Evolutionary conservation across 495 filamentous ascomycete genomes (phyloP), one percentile per base, ranked within the genome.

Genomic region (Penicillium tannophilum): DNA sequence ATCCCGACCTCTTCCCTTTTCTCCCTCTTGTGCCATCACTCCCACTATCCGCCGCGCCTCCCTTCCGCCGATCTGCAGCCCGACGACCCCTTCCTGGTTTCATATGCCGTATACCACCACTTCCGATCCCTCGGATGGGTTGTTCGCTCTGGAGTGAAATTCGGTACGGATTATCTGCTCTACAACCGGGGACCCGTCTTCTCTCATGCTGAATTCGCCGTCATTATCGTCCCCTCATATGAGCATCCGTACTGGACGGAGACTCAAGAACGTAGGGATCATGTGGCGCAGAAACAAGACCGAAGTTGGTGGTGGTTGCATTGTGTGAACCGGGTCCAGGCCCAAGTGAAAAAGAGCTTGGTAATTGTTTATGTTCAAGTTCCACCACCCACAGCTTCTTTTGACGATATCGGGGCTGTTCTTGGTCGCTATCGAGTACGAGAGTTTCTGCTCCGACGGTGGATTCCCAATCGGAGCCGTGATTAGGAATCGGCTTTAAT

Each of bases 121-220:
- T 99, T 94, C 76, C 90, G 94, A 24, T 95, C 92, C 7, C 82
- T 98, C 0, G 94, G 94, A 47, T 99, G 94, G 94, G 90, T 97
- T n/a, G 86, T 93, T 1, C 89, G 95, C 17, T 85, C 90, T 24
- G 94, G 95, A 42, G 85, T 96, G 63, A 99, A 99, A 72, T 99
- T 99, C 67, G 90, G 88, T 54, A 89, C 90, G 26, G 95, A 99
- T 72, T 96, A 88, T 75, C 79, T 99, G 23, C 82, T 99, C 24
- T 99, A 99, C 76, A 86, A 92, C 57, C 88, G 92, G n/a, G 94
- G 94, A 0, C 94, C 95, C 0, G 93, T 91, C 2, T 98, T 97
- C 71, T 82, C 89, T 7, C 94, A 99, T 70, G 93, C 93, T 35
- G 91, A 98, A 67, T 98, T 96, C 65, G 93, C 89, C 0, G 75